Percentiles rank a stretch among this genome's conserved stretches.
Evolutionary conservation across 108 stramenopile species (phyloP).

Genomic region (Schizochytrium sp.): DNA sequence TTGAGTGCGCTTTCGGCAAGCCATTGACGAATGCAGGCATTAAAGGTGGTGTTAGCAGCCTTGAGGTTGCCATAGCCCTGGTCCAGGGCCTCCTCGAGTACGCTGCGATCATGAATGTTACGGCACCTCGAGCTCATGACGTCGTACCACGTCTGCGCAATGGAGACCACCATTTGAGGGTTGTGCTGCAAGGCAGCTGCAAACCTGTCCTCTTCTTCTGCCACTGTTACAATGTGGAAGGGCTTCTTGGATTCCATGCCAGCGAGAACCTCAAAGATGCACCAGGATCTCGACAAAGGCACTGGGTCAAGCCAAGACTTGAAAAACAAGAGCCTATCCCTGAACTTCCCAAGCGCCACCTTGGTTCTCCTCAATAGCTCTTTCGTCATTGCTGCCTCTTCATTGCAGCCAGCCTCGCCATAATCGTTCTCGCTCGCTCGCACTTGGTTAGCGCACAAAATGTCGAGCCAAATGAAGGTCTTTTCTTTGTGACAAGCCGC

Average conservation of each 20-base stretch:
- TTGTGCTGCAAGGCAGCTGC: not conserved
- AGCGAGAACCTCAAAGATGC: conserved; percentile 45
- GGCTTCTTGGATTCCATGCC: not conserved
- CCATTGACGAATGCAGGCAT: conserved; percentile 11
- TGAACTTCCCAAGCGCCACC: not conserved
- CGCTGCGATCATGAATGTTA: not conserved
- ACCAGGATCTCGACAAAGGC: not conserved
- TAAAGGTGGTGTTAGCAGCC: not conserved
- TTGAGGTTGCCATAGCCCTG: not conserved
- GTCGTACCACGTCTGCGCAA: not conserved
- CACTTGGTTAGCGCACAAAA: conserved; percentile 47
- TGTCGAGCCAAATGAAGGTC: conserved; percentile 47
- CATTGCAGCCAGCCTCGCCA: not conserved
- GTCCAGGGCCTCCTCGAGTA: not conserved
- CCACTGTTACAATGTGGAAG: not conserved
- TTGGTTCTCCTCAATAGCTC: conserved; percentile 10
- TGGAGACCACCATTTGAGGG: not conserved
- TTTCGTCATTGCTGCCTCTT: not conserved
- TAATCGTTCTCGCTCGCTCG: not conserved
- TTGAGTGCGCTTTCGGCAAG: conserved; percentile 19
- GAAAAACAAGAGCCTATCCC: conserved; percentile 45
- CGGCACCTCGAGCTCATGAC: not conserved
- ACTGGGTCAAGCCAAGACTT: conserved; percentile 56
- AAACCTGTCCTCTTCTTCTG: not conserved
- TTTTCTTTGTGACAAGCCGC: not conserved